Conservation (phyloP, 768 basidiomycete genomes). For the Phylloporus rhodoxanthus region DNA sequence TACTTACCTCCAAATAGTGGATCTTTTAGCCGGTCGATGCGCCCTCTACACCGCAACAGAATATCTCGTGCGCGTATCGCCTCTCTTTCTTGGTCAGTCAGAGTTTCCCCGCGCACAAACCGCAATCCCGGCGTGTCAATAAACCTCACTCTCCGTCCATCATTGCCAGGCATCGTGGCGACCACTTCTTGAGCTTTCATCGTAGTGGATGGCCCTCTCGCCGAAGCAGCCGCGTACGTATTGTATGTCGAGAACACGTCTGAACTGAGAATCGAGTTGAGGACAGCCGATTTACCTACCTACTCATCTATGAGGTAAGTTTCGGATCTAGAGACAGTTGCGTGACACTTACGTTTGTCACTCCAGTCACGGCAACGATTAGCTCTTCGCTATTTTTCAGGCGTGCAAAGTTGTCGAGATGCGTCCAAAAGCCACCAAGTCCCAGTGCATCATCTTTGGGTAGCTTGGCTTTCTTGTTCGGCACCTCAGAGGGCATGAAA, state of each 20-base stretch:
- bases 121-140: conserved; percentile 86
- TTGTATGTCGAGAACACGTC: conserved; percentile 52
- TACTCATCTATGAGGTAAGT: conserved; percentile 23
- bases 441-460: conserved; percentile 56
- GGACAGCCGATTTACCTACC: conserved; percentile 79
- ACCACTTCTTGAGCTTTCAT: conserved; percentile 62
- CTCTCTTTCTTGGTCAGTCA: conserved; percentile 30
- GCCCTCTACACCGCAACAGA: conserved; percentile 70
- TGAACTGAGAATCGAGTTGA: conserved; percentile 68
- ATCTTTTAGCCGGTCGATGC: conserved; percentile 82
- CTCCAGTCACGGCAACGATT: conserved; percentile 74
- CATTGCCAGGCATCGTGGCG: conserved; percentile 40
- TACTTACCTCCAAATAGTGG: conserved; percentile 67
- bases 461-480: conserved; percentile 43
- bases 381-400: conserved; percentile 47
- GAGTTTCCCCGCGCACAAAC: conserved; percentile 37
- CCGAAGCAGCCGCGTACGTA: conserved; percentile 39
- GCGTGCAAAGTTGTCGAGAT: conserved; percentile 43
- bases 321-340: neutral
- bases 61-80: conserved; percentile 53
- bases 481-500: conserved; percentile 44
- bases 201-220: conserved; percentile 60
- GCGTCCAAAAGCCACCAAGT: conserved; percentile 43
- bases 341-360: conserved; percentile 60
- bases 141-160: conserved; percentile 44